Evolutionary conservation across 768 basidiomycete genomes (phyloP).

Genomic region (Lactarius sp.): DNA sequence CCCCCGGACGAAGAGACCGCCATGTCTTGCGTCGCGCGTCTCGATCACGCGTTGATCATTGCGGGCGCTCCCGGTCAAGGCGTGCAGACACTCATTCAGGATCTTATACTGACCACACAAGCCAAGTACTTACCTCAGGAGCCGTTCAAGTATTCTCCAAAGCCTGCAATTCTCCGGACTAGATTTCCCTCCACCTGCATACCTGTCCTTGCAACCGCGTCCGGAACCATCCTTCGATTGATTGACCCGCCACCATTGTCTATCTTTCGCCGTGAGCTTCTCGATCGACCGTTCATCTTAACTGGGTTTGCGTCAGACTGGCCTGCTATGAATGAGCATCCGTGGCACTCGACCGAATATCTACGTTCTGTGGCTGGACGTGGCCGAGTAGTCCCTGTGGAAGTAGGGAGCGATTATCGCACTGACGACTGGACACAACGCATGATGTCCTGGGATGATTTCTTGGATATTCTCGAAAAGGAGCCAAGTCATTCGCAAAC

Average conservation of each 20-base stretch:
- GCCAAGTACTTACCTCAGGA: slow-evolving; percentile 26
- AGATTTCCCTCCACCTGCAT: neutral
- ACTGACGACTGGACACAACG: slow-evolving; percentile 74
- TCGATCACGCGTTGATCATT: slow-evolving; percentile 82
- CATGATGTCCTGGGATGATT: slow-evolving; percentile 72
- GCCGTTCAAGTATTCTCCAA: neutral
- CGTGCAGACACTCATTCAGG: slow-evolving; percentile 56
- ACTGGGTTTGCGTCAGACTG: slow-evolving; percentile 58
- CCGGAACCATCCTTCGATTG: slow-evolving; percentile 37
- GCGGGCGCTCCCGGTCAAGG: slow-evolving; percentile 67
- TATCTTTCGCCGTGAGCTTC: slow-evolving; percentile 41
- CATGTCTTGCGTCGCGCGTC: slow-evolving; percentile 46
- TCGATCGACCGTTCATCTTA: slow-evolving; percentile 64
- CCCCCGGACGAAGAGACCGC: slow-evolving; percentile 28
- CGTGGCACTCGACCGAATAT: slow-evolving; percentile 70
- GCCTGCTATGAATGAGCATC: slow-evolving; percentile 68
- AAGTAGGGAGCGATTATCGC: slow-evolving; percentile 83
- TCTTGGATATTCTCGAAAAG: slow-evolving; percentile 47
- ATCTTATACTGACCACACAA: slow-evolving; percentile 61
- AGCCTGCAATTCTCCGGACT: neutral
- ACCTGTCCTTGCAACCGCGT: slow-evolving; percentile 17
- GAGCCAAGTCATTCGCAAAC: slow-evolving; percentile 28
- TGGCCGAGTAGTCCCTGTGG: slow-evolving; percentile 85
- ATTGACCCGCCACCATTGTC: slow-evolving; percentile 51
- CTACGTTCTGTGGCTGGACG: slow-evolving; percentile 66